Base-by-base conservation (phyloP, 2,329 filamentous ascomycete genomes). In the Chaetomiaceae sp. region DNA sequence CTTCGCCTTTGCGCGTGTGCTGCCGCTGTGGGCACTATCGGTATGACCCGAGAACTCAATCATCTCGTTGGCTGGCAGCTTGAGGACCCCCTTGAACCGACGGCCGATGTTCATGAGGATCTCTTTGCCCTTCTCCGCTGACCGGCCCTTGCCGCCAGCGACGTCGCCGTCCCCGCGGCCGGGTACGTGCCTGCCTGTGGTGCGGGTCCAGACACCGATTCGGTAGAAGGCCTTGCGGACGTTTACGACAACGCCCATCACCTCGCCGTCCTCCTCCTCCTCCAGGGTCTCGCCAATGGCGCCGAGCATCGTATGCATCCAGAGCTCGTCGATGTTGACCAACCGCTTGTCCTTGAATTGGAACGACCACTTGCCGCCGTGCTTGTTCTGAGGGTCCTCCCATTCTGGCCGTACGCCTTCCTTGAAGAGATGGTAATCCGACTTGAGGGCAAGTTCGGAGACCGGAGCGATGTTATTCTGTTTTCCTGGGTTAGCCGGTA, bases 401-500 rank as follows among this genome's bases (percentile, higher is more conserved):
- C 94, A 99, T 75, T 99, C 95, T 32, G 94, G 94, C 60, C 94
- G 89, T 58, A 99, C 89, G 61, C 91, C 91, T 65, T 86, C 87
- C 80, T 99, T 99, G 87, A 99, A 99, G 40, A 99, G 87, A 69
- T 99, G 95, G 76, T 99, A 99, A 73, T 99, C 94, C 68, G 94
- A 96, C 79, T 99, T 99, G 68, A 95, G 85, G 40, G 91, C 89
- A 38, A 99, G 86, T 66, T 97, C 90, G 64, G 92, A 96, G 64
- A 95, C 92, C 38, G 91, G 87, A 46, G 92, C 90, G 71, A 99
- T 96, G 73, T 99, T 99, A 81, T 99, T 99, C 95, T 99, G 54
- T n/a, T 27, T 33, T 2, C 18, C 3, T n/a, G 47, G 49, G 25
- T 50, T 48, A 43, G 56, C 53, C 11, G n/a, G n/a, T n/a, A n/a